Percentiles rank a stretch among this genome's conserved stretches.
phyloP scores from a whole-genome alignment of 2,329 filamentous ascomycete genomes.

The Alternaria panax region DNA sequence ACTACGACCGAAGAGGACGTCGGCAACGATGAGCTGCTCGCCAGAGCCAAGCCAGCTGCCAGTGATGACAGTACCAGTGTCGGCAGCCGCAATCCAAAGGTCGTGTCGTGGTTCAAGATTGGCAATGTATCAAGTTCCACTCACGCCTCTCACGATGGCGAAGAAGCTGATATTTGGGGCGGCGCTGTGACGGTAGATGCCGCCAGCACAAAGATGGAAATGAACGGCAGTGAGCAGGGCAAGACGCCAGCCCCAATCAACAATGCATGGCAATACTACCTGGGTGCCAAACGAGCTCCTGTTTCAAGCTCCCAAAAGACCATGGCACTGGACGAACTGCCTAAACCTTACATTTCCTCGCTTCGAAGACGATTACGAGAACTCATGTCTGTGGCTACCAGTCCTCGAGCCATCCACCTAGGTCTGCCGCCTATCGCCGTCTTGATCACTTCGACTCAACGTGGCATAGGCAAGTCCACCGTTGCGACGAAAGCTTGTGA shows the following conservation, averaged over 20 bases:
- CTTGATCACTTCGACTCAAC: constrained; percentile 87
- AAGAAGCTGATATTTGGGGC: constrained; percentile 79
- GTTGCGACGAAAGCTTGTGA: constrained; percentile 78
- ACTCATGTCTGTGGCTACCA: constrained; percentile 86
- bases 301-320: constrained; percentile 65
- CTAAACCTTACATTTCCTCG: constrained; percentile 54
- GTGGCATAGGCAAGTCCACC: constrained; percentile 90
- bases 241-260: constrained; percentile 77
- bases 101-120: constrained; percentile 91
- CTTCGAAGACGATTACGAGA: constrained; percentile 74
- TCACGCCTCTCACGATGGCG: constrained; percentile 63
- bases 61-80: constrained; percentile 24
- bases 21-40: constrained; percentile 60
- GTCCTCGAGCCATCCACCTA: constrained; percentile 82
- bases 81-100: constrained; percentile 35
- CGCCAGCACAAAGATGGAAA: constrained; percentile 85
- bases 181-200: constrained; percentile 87
- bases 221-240: constrained; percentile 85
- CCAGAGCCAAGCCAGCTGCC: constrained; percentile 53
- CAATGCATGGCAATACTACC: constrained; percentile 88
- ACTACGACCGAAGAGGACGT: constrained; percentile 74
- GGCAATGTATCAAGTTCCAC: constrained; percentile 64
- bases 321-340: constrained; percentile 54
- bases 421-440: constrained; percentile 89
- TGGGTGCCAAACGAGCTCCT: constrained; percentile 75